These are phyloP conservation scores for Aulographum hederae DNA, from an alignment of 2,329 filamentous ascomycete genomes.

Conservation along the genomic window DNA sequence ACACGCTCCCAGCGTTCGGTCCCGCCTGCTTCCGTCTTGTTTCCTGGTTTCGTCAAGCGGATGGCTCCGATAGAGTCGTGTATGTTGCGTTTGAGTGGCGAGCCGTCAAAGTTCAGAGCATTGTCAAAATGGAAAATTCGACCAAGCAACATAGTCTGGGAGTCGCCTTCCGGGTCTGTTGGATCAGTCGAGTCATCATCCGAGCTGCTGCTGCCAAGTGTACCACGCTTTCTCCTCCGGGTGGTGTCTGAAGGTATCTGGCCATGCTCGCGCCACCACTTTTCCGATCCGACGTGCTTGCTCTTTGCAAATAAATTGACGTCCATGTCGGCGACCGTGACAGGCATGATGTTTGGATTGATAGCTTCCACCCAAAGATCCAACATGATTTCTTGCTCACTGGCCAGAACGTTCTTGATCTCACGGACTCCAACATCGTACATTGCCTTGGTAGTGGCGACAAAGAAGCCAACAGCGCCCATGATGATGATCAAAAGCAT, in stretches of 20 bases:
- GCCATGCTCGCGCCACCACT: slow-evolving; percentile 21
- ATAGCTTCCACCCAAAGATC: slow-evolving; percentile 74
- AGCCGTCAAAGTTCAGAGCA: slow-evolving; percentile 73
- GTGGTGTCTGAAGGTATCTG: slow-evolving; percentile 2
- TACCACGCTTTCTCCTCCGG: background rate
- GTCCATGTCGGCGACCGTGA: slow-evolving; percentile 73
- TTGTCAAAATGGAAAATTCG: slow-evolving; percentile 77
- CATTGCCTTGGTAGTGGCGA: slow-evolving; percentile 79
- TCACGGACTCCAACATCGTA: slow-evolving; percentile 59
- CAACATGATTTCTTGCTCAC: slow-evolving; percentile 87
- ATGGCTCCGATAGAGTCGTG: slow-evolving; percentile 68
- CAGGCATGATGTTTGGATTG: slow-evolving; percentile 83
- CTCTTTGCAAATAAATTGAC: slow-evolving; percentile 91
- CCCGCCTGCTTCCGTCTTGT: slow-evolving; percentile 67
- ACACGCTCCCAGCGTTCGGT: slow-evolving; percentile 80
- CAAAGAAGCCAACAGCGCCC: slow-evolving; percentile 74
- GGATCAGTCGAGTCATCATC: slow-evolving; percentile 38
- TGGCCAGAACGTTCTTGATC: slow-evolving; percentile 80
- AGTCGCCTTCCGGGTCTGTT: slow-evolving; percentile 39
- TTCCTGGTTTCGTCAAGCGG: slow-evolving; percentile 66
- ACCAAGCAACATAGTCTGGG: slow-evolving; percentile 82
- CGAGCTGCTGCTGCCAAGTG: slow-evolving; percentile 10
- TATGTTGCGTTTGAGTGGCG: slow-evolving; percentile 58
- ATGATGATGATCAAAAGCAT: slow-evolving; percentile 67
- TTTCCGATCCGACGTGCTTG: slow-evolving; percentile 55